These are phyloP conservation scores for Neopestalotiopsis clavispora DNA, from an alignment of 2,329 filamentous ascomycete species.

Conservation along the genomic window DNA sequence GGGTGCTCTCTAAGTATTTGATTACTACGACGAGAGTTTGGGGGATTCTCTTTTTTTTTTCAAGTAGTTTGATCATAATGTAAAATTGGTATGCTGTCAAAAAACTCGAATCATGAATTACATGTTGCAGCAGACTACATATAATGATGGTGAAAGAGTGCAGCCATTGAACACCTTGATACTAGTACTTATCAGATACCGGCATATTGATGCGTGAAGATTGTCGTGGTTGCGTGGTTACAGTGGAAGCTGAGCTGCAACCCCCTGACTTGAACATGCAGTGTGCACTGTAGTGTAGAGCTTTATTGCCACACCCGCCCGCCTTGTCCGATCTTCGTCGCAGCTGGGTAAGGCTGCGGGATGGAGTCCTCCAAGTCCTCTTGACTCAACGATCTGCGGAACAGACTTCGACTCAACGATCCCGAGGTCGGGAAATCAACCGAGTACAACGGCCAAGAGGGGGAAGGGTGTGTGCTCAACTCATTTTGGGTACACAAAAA, in stretches of 20 bases:
- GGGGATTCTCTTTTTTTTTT: no score
- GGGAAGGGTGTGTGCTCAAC: neutral
- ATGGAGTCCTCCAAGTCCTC: neutral
- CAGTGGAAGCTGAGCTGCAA: neutral
- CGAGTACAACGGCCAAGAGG: neutral
- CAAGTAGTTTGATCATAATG: no score
- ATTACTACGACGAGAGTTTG: no score
- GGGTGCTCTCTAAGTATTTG: no score
- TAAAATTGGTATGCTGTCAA: no score
- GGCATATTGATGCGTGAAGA: neutral
- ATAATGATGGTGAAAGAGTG: no score
- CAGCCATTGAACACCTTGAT: no score
- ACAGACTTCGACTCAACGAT: conserved; percentile 1
- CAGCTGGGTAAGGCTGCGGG: conserved; percentile 6
- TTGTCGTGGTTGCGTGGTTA: neutral
- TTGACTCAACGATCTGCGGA: neutral
- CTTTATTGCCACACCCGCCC: neutral
- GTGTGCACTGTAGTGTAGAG: neutral
- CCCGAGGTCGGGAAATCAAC: neutral
- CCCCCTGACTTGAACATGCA: conserved; percentile 5
- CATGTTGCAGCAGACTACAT: no score
- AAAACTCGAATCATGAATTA: no score
- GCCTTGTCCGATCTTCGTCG: conserved; percentile 7
- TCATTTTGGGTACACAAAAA: neutral
- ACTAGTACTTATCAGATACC: neutral